Percentiles rank a stretch among this genome's conserved stretches.
Conservation (phyloP, 2,329 filamentous ascomycete species). For the Ceratocystis ficicola region DNA sequence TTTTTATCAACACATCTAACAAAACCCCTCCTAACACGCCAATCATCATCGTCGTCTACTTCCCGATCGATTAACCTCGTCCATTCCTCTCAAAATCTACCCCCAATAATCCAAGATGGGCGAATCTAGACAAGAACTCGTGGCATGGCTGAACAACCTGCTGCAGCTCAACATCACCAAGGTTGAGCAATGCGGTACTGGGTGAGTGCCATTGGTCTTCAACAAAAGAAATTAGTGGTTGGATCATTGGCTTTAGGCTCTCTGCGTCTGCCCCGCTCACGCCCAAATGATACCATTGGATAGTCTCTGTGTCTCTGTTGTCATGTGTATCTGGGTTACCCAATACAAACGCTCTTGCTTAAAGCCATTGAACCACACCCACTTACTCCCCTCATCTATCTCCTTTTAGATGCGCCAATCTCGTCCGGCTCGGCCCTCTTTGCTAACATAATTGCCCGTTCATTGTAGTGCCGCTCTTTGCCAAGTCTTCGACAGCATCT, state of each 20-base stretch:
- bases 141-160: constrained; percentile 94
- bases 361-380: not conserved
- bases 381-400: not conserved
- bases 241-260: not conserved
- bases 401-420: not conserved
- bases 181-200: constrained; percentile 97
- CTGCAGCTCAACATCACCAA: constrained; percentile 97
- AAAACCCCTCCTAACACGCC: constrained; percentile 20
- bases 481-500: constrained; percentile 98
- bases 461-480: constrained; percentile 71
- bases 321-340: not conserved
- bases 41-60: constrained; percentile 7
- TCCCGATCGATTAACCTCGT: not conserved
- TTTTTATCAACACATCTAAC: constrained; percentile 6
- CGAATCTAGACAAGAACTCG: constrained; percentile 78
- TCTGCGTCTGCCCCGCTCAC: not conserved
- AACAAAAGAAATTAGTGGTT: not conserved
- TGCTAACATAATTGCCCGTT: constrained; percentile 21
- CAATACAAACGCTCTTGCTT: not conserved
- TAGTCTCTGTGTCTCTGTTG: not conserved
- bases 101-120: constrained; percentile 38
- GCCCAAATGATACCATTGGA: not conserved
- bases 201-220: constrained; percentile 44
- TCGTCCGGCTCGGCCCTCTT: too few species aligned
- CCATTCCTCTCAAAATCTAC: constrained; percentile 15